phyloP scores from a whole-genome alignment of 306 rosid species.

The Malus orientalis region DNA sequence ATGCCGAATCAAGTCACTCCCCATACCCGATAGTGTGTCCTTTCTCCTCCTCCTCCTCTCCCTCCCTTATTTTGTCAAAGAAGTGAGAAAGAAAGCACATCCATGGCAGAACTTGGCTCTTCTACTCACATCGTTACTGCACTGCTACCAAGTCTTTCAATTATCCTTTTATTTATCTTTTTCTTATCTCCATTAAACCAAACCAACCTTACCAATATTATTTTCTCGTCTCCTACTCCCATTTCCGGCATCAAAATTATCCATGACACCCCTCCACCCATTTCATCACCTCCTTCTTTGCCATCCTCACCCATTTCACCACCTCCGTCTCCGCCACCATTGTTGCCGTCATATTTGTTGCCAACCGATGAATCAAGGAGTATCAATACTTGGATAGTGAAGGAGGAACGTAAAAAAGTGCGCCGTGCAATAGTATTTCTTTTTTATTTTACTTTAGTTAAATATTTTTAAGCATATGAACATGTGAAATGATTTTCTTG shows the following conservation, averaged over 20 bases:
- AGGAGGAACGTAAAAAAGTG: neutral
- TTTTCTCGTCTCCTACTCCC: neutral
- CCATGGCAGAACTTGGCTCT: neutral
- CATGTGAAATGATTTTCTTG: neutral
- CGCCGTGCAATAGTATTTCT: fast-evolving
- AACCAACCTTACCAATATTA: neutral
- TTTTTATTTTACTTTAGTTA: too few relatives aligned
- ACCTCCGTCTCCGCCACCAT: neutral
- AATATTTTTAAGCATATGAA: too few relatives aligned
- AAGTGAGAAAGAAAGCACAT: neutral
- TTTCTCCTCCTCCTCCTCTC: neutral
- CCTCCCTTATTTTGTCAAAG: neutral
- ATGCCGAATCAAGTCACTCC: neutral
- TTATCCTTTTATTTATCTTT: neutral
- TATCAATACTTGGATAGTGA: neutral
- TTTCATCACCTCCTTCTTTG: neutral
- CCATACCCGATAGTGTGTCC: neutral
- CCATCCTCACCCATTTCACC: neutral
- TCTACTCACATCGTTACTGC: neutral
- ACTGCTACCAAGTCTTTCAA: neutral
- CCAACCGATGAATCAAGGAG: neutral
- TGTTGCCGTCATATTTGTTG: neutral
- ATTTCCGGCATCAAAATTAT: neutral
- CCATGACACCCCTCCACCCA: neutral
- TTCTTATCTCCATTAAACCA: constrained; percentile 1